Evolutionary conservation across 2,329 filamentous ascomycete species (phyloP), one percentile per base, ranked within the genome.

Genomic region (Dactylellina leptospora): DNA sequence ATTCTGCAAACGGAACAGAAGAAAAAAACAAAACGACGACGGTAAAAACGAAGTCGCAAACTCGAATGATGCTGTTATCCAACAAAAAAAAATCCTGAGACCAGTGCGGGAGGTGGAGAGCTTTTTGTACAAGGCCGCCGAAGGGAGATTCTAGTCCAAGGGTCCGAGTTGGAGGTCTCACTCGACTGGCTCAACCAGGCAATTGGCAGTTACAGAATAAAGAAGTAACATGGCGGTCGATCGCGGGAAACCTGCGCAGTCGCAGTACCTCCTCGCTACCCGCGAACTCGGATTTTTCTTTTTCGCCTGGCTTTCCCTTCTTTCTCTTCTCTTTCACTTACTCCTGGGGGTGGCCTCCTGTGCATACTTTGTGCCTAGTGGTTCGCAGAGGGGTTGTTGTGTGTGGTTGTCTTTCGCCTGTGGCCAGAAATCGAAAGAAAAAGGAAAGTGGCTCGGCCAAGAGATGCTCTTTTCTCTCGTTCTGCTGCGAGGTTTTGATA

Each of bases 21-120:
- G n/a, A 55, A 9, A 45, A 50, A 40, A 50, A 54, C 47, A 53
- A 20, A 59, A 71, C 45, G 62, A 68, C 51, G 16, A 51, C 30
- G 47, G 38, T 18, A 22, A 30, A 40, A 47, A 48, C 36, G 42
- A 51, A 60, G 59, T 55, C 59, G 68, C 53, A 72, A 42, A 54
- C 42, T 54, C 30, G 25, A 20, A 5, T 28, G 36, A 36, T 60
- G 25, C 55, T 48, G 27, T 36, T 64, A 30, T 18, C 40, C 25
- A 48, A 20, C 40, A 30, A 59, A 28, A 58, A 68, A 53, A 40
- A 58, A 64, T 30, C 25, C n/a, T 58, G 59, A 45, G 8, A 42
- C 45, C 28, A 54, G 59, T 40, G 68, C 30, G 68, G 68, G 68
- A 54, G 68, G 38, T 72, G 38, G 53, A 64, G 68, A 72, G 68